Conservation (phyloP, 129 eudicot genomes). For the Calendula officinalis region DNA sequence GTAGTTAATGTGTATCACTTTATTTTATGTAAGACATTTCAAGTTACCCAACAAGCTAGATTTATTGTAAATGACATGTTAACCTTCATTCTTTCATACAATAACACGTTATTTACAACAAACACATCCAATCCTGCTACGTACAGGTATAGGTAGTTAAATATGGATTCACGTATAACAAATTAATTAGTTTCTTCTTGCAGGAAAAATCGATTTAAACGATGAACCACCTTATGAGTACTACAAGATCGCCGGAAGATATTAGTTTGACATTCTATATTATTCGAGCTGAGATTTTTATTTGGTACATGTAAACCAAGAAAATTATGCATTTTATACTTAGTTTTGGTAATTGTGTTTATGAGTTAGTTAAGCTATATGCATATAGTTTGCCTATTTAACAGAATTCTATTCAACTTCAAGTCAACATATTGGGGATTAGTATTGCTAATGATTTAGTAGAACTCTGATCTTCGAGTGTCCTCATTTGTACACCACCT, state of each 20-base stretch:
- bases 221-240: constrained; percentile 9
- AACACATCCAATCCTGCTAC: no score
- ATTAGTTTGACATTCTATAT: neutral
- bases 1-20: no score
- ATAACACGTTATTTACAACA: neutral
- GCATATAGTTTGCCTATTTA: neutral
- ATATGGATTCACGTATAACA: neutral
- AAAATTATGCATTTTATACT: neutral
- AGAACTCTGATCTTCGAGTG: no score
- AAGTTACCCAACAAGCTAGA: neutral
- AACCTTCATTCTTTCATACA: no score
- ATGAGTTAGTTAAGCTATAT: neutral
- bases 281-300: neutral
- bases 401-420: neutral
- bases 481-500: no score
- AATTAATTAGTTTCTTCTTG: constrained; percentile 5
- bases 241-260: neutral
- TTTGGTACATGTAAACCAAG: neutral
- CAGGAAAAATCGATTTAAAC: constrained; percentile 30
- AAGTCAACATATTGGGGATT: no score
- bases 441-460: no score
- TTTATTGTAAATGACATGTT: neutral
- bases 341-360: neutral
- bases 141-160: no score
- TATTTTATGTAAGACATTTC: neutral